phyloP scores from a whole-genome alignment of 495 filamentous ascomycete species.

The Pyrenopolyporus hunteri region DNA sequence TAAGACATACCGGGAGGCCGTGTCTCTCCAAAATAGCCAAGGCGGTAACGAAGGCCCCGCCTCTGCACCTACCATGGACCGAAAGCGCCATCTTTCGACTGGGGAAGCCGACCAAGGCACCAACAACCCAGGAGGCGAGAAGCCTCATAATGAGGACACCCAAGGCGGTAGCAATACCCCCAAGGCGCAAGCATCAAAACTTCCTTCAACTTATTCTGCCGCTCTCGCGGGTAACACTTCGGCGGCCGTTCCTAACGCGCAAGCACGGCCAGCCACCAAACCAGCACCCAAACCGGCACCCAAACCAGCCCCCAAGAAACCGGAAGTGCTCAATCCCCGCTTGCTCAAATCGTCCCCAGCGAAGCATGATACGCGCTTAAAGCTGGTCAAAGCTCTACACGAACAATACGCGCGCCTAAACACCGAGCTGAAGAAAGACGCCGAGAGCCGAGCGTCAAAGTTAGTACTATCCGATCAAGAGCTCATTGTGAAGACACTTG shows the following conservation, averaged over 20 bases:
- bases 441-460: slow-evolving; percentile 44
- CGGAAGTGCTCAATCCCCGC: slow-evolving; percentile 78
- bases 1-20: slow-evolving; percentile 1
- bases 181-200: not conserved
- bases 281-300: slow-evolving; percentile 10
- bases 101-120: not conserved
- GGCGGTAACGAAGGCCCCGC: not conserved
- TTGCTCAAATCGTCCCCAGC: slow-evolving; percentile 75
- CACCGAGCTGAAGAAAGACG: slow-evolving; percentile 62
- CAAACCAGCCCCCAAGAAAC: slow-evolving; percentile 38
- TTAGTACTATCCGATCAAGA: slow-evolving; percentile 70
- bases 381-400: slow-evolving; percentile 75
- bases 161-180: not conserved
- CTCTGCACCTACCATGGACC: not conserved
- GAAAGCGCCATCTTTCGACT: slow-evolving; percentile 1
- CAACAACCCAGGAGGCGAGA: not conserved
- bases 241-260: slow-evolving; percentile 4
- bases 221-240: not conserved
- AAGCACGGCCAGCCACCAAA: not conserved
- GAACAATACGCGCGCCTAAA: slow-evolving; percentile 76
- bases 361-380: slow-evolving; percentile 67
- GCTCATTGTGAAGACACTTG: slow-evolving; percentile 76
- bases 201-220: not conserved
- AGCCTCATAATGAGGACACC: not conserved
- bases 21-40: not conserved